Evolutionary conservation across 345 rosid species (phyloP), one percentile per base, ranked within the genome.

Genomic region (Rhizophora mangle): DNA sequence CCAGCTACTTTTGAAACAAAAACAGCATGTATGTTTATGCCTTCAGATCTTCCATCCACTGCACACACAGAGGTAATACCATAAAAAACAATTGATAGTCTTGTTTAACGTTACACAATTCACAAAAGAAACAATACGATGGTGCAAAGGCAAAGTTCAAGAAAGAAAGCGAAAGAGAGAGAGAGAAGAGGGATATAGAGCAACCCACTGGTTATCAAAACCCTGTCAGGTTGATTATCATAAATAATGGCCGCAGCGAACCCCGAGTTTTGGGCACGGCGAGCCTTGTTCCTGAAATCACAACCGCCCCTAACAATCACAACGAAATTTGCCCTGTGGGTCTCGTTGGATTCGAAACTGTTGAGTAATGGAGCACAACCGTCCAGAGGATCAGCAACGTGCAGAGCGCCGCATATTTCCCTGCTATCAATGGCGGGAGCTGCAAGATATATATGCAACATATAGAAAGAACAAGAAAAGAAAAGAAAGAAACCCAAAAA

Each of bases 1-100:
- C 95, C 95, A 1, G 93, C 81, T 34, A 68, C 81, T 49, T 80
- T 82, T 0, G 89, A 83, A 58, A 89, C 85, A 37, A 89, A 89
- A 27, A 86, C 88, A 1, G 95, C 95, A 24, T 78, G 77, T 21
- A 91, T 69, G 46, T 61, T 69, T 9, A 88, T 78, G 24, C 71
- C 83, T 67, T 76, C 70, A 60, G 83, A 83, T 57, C 79, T 72
- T 59, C 86, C 80, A 86, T 81, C 85, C 95, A 91, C 97, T 91
- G 79, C 67, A 78, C 73, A 64, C 0, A 24, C 24, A 24, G 24
- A 24, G 24, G 24, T 24, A 24, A 24, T 24, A 24, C 24, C 58
- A 75, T 9, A 0, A 31, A 31, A 8, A 2, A 37, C 43, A 37
- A 8, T 2, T 8, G 10, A 37, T 9, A 37, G 13, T 9, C 3